phyloP scores from a whole-genome alignment of 2,329 filamentous ascomycete species.

The Trichoderma cornu-damae region DNA sequence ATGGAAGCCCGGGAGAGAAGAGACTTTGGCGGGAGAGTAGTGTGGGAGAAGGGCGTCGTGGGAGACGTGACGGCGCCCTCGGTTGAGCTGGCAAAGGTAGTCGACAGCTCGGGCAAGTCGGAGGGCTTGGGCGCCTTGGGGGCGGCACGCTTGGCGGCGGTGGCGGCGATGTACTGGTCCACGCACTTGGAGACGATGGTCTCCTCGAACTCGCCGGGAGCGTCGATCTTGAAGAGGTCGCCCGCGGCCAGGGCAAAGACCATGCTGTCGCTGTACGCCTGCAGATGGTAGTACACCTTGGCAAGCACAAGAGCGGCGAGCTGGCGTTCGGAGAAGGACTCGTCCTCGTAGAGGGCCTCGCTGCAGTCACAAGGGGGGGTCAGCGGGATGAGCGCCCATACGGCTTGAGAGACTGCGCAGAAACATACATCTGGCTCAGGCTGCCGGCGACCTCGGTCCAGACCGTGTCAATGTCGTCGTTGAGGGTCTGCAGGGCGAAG shows the following conservation, averaged over 20 bases:
- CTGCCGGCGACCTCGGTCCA: constrained; percentile 96
- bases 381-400: background rate
- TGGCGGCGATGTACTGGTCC: constrained; percentile 89
- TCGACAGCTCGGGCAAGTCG: constrained; percentile 65
- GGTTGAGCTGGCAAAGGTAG: constrained; percentile 65
- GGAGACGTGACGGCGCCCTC: constrained; percentile 76
- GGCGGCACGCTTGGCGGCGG: constrained; percentile 46
- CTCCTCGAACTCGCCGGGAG: constrained; percentile 92
- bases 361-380: constrained; percentile 42
- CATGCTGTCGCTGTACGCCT: constrained; percentile 99
- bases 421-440: constrained; percentile 79
- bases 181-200: constrained; percentile 98
- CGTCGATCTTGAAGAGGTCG: constrained; percentile 88
- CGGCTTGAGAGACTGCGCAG: background rate
- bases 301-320: constrained; percentile 90
- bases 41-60: constrained; percentile 93
- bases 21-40: constrained; percentile 86
- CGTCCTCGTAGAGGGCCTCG: constrained; percentile 96
- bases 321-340: constrained; percentile 86
- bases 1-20: constrained; percentile 78
- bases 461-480: constrained; percentile 92
- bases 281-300: constrained; percentile 98
- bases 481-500: constrained; percentile 90
- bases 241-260: constrained; percentile 92
- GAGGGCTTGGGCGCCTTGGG: constrained; percentile 40